phyloP scores from a whole-genome alignment of 192 early-diverging fungal species.

The Coemansia sp. region DNA sequence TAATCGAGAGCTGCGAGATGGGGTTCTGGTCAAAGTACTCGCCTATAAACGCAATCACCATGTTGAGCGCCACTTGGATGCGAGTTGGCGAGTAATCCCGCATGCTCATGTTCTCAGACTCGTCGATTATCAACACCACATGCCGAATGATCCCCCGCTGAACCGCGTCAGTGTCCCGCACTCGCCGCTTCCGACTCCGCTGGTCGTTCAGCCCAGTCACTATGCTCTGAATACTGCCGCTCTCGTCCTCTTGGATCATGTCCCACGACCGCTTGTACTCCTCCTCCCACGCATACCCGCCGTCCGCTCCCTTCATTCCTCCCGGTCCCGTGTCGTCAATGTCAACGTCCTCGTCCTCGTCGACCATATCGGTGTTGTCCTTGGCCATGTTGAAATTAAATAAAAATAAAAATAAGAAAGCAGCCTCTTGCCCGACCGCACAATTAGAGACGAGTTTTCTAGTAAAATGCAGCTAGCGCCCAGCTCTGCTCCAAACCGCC shows the following conservation, averaged over 20 bases:
- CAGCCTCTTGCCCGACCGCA: too few relatives aligned
- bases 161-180: slow-evolving; percentile 66
- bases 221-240: slow-evolving; percentile 71
- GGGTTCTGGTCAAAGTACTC: slow-evolving; percentile 98
- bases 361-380: slow-evolving; percentile 6
- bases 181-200: slow-evolving; percentile 53
- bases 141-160: slow-evolving; percentile 84
- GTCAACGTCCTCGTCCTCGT: slow-evolving; percentile 42
- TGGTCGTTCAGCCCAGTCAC: slow-evolving; percentile 71
- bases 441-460: too few relatives aligned
- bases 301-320: slow-evolving; percentile 42
- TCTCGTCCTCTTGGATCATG: slow-evolving; percentile 80
- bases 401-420: not conserved
- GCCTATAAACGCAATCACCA: slow-evolving; percentile 66
- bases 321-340: slow-evolving; percentile 44
- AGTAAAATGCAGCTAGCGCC: too few relatives aligned
- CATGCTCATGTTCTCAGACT: slow-evolving; percentile 79
- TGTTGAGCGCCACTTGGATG: slow-evolving; percentile 64
- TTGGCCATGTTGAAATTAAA: not conserved
- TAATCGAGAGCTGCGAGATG: slow-evolving; percentile 78
- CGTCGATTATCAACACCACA: slow-evolving; percentile 75
- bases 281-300: slow-evolving; percentile 89
- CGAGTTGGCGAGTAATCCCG: slow-evolving; percentile 80
- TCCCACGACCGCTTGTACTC: slow-evolving; percentile 98
- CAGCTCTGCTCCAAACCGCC: too few relatives aligned